These are phyloP conservation scores for Mycena olivaceomarginata DNA, from an alignment of 768 basidiomycete species.

Conservation along the genomic window DNA sequence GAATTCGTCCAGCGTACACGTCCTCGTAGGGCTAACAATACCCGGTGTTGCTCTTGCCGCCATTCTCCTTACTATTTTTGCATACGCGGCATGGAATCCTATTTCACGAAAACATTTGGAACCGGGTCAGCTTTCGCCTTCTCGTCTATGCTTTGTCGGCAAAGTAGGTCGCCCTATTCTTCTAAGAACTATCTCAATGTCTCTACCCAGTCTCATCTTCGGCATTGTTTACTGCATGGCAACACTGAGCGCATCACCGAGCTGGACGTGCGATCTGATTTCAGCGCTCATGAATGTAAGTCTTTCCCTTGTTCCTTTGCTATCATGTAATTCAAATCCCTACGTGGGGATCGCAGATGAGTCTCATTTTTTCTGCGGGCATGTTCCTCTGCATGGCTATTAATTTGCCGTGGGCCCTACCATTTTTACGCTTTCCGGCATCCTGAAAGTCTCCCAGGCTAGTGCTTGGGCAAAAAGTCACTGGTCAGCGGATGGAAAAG, in stretches of 20 bases:
- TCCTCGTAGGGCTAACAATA: background rate
- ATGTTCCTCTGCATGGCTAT: background rate
- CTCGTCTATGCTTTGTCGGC: background rate
- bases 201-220: constrained; percentile 5
- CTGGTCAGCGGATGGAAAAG: constrained; percentile 5
- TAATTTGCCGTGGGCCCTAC: background rate
- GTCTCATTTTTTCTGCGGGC: background rate
- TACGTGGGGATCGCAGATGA: background rate
- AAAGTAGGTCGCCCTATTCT: background rate
- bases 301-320: background rate
- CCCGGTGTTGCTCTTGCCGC: background rate
- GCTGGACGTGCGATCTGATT: background rate
- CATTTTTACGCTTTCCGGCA: background rate
- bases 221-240: constrained; percentile 2
- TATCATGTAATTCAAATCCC: background rate
- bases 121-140: constrained; percentile 1
- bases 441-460: background rate
- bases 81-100: constrained; percentile 3
- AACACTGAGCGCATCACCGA: background rate
- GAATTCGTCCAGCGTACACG: background rate
- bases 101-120: constrained; percentile 5
- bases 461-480: background rate
- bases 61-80: background rate
- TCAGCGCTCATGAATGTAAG: background rate
- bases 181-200: background rate